Base-by-base conservation (phyloP, 305 asterid species). In the Solanum aculeatissimum region DNA sequence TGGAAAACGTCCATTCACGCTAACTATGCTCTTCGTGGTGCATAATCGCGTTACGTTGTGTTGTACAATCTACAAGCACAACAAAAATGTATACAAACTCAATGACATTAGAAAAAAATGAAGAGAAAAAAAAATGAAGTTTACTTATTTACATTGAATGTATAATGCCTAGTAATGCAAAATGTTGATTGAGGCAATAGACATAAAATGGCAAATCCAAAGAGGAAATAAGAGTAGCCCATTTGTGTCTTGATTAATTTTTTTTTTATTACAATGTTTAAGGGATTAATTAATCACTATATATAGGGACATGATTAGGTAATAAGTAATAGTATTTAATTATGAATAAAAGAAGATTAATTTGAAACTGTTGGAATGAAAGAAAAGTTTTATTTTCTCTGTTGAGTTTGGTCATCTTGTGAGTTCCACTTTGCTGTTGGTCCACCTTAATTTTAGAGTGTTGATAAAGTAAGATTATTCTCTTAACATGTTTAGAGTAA, bases 361-460 rank as follows among this genome's bases (percentile, higher is more conserved):
- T 47, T 35, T 47, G 42, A 47, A 77, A 29, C 27, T 29, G 58
- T 72, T 71, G 47, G 84, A 82, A 71, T 53, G 49, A 69, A 54
- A 72, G 42, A 14, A 58, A 29, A 75, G 81, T n/a, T 83, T 87
- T 74, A 60, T 74, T 85, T 83, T 71, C 87, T 80, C 62, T 32
- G 57, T 85, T 77, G 83, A 80, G 86, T 49, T 81, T 66, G 85
- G 80, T 86, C 88, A 47, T 47, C 74, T 84, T 82, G 51, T 79
- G 47, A 79, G 83, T 27, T 69, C 85, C 32, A 57, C 58, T 77
- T 83, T 83, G 74, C 19, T 87, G 87, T 88, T 93, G 94, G 94
- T 89, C 91, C 77, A 85, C 89, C 87, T 89, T 85, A 91, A 84
- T 90, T 93, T 89, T 93, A 90, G 92, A 90, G 96, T 92, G 90